Base-by-base conservation (phyloP, 192 early-diverging fungal species). In the Phlyctochytrium arcticum region DNA sequence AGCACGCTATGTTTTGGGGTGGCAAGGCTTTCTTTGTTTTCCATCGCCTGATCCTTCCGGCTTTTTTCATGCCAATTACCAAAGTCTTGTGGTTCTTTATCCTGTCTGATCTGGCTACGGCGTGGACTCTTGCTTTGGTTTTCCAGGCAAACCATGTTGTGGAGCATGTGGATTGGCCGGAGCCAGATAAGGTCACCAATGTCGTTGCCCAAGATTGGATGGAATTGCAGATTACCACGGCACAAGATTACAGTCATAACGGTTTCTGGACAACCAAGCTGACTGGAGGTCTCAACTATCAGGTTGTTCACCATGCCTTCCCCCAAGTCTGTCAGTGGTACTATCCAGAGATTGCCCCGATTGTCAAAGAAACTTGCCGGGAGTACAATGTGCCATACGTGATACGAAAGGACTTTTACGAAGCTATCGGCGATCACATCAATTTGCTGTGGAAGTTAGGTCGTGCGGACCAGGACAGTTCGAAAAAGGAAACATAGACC, bases 231-330 rank as follows among this genome's bases (percentile, higher is more conserved):
- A 75, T 86, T 29, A 69, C 82, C 19, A 89, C 87, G 48, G 86
- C 84, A 10, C 82, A 85, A 54, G 84, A 87, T 77, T 82, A 87
- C 23, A 66, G 68, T 35, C 70, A 75, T 10, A 56, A 62, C 68
- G 37, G 73, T 9, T 75, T 87, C 48, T 68, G 70, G 48, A 79
- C 85, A 62, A 88, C 85, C 80, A 87, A 87, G 72, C 30, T 61
- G 17, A 80, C 75, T 12, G 87, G 87, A 29, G 87, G 81, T 44
- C 71, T 89, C 58, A 87, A 89, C 73, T 89, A 80, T 71, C 87
- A 89, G 54, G 87, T 88, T 50, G 87, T 87, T 64, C 87, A 89
- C 71, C 87, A 89, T 53, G 71, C 85, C 48, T 89, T 89, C 81
- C 86, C 87, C 10, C 71, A 73, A 33, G 81, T 88, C 72, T 84